Conservation (phyloP, 2,329 filamentous ascomycete genomes). For the Grosmannia huntii region DNA sequence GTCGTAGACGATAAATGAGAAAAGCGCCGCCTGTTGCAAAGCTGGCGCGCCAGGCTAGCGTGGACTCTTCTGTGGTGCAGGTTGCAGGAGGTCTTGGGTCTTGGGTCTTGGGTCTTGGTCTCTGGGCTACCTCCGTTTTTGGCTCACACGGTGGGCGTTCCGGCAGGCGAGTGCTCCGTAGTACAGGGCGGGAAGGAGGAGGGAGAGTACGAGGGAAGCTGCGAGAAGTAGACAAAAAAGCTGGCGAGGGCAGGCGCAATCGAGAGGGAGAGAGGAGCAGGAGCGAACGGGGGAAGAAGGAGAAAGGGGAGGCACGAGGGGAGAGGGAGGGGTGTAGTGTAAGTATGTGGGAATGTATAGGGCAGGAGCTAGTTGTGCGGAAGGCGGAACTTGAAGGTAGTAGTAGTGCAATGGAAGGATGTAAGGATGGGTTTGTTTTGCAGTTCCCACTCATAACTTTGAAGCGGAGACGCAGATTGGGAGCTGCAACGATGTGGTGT, state of each 20-base stretch:
- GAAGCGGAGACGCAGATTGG: background rate
- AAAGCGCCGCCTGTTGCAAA: background rate
- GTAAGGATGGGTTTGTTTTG: background rate
- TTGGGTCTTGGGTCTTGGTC: background rate
- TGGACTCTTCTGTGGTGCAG: background rate
- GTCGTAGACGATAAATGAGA: background rate
- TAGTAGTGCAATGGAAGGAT: background rate
- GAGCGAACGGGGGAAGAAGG: background rate
- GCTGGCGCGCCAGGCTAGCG: background rate
- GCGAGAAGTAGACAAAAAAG: background rate
- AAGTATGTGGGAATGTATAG: background rate
- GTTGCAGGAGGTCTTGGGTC: too few relatives aligned
- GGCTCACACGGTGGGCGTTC: background rate
- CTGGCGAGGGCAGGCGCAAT: background rate
- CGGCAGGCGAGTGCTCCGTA: background rate
- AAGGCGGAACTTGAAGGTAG: background rate
- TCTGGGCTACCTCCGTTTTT: background rate
- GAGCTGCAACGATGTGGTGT: too few relatives aligned
- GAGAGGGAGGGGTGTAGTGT: conserved; percentile 1
- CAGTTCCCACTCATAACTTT: background rate
- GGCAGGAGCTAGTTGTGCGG: background rate
- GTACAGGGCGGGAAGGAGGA: background rate
- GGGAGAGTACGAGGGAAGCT: background rate
- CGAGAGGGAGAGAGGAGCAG: background rate
- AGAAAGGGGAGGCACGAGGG: background rate